phyloP scores from a whole-genome alignment of 306 rosid genomes.

The Clitoria ternatea region DNA sequence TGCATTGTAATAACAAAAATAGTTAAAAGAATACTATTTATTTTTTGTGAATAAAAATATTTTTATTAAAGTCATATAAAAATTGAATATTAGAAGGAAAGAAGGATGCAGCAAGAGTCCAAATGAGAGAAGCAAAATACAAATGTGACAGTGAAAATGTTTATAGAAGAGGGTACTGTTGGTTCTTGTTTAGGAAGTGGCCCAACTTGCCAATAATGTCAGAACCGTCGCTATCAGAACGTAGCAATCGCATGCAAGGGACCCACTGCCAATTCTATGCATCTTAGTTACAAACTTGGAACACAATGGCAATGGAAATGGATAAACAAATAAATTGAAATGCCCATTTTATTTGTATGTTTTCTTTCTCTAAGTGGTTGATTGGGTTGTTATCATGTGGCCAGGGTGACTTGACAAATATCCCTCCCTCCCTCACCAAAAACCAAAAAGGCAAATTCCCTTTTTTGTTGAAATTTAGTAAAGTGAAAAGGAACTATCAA shows the following conservation, averaged over 20 bases:
- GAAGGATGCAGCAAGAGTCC: neutral
- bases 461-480: conserved; percentile 26
- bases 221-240: conserved; percentile 20
- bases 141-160: neutral
- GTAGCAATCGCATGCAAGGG: conserved; percentile 11
- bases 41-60: no score
- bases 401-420: neutral
- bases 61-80: no score
- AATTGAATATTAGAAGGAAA: no score
- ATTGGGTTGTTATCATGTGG: conserved; percentile 15
- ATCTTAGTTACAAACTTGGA: neutral
- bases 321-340: no score
- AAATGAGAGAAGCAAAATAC: conserved; percentile 13
- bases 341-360: no score
- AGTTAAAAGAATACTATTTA: no score
- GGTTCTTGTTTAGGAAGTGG: conserved; percentile 9
- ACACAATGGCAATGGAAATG: no score
- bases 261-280: conserved; percentile 8
- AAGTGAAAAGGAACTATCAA: conserved; percentile 6
- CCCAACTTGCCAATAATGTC: conserved; percentile 19
- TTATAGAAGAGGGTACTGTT: neutral
- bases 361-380: conserved; percentile 3
- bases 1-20: no score
- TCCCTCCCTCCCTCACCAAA: neutral
- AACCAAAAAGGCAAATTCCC: conserved; percentile 23